Evolutionary conservation across 2,329 filamentous ascomycete genomes (phyloP).

Genomic region (Phialocephala sp.): DNA sequence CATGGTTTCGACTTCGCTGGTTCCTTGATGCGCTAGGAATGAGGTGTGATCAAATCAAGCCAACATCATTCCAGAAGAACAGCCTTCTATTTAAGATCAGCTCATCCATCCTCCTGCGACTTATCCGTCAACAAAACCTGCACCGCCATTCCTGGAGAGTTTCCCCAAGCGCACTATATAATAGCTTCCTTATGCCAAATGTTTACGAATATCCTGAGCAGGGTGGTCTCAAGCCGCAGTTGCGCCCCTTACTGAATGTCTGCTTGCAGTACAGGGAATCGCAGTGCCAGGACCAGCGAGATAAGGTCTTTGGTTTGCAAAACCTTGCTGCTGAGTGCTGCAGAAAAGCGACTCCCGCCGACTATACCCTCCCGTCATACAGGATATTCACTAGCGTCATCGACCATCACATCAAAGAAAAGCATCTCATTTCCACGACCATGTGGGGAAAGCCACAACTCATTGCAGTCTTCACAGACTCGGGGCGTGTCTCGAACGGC

Average conservation of each 20-base stretch:
- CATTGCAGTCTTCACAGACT: neutral
- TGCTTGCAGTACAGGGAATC: neutral
- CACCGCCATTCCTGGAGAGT: neutral
- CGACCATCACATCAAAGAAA: neutral
- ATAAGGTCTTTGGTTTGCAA: conserved; percentile 8
- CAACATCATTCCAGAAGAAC: neutral
- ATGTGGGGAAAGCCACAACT: neutral
- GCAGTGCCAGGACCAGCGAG: conserved; percentile 1
- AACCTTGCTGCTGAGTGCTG: conserved; percentile 5
- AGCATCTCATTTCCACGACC: neutral
- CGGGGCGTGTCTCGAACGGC: neutral
- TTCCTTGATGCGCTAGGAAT: neutral
- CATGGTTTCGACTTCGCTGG: conserved; percentile 2
- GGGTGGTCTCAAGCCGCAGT: neutral
- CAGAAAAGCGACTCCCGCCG: neutral
- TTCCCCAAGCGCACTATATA: neutral
- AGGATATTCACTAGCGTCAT: neutral
- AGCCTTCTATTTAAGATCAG: neutral
- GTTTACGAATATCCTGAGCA: neutral
- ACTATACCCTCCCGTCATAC: conserved; percentile 5
- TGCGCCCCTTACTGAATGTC: neutral
- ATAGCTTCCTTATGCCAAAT: neutral
- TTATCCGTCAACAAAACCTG: neutral
- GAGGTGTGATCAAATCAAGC: neutral
- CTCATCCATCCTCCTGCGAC: neutral